Evolutionary conservation across 1,139 yeast species (phyloP).

Genomic region (Zygosaccharomyces pseudobailii): DNA sequence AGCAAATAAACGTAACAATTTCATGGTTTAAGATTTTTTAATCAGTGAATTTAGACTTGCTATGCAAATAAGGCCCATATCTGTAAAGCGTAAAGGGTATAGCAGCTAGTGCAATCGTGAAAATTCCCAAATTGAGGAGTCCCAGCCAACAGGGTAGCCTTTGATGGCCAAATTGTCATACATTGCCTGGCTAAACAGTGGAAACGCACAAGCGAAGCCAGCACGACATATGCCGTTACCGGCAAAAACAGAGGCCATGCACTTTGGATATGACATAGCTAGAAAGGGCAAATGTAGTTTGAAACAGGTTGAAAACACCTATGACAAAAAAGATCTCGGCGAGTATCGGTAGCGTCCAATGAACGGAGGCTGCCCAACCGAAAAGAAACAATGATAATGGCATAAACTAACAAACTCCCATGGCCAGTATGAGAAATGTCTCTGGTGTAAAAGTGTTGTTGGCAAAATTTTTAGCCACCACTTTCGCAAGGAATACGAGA

Average conservation of each 20-base stretch:
- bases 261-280: conserved; percentile 37
- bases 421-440: conserved; percentile 42
- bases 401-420: conserved; percentile 41
- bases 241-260: conserved; percentile 57
- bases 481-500: conserved; percentile 10
- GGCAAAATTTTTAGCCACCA: conserved; percentile 27
- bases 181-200: conserved; percentile 53
- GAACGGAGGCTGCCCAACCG: conserved; percentile 47
- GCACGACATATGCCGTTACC: conserved; percentile 51
- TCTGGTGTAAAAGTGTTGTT: conserved; percentile 37
- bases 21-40: conserved; percentile 1
- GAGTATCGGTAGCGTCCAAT: conserved; percentile 42
- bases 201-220: conserved; percentile 56
- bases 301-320: conserved; percentile 42
- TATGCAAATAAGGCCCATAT: conserved; percentile 48
- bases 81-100: conserved; percentile 47
- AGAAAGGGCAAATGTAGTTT: conserved; percentile 32
- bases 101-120: conserved; percentile 40
- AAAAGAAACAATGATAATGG: conserved; percentile 46
- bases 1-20: not conserved
- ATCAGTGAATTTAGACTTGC: conserved; percentile 42
- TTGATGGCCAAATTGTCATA: conserved; percentile 43
- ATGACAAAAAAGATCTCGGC: conserved; percentile 39
- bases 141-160: conserved; percentile 55
- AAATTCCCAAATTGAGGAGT: conserved; percentile 46